Percentiles rank a stretch among this genome's conserved stretches.
These are phyloP conservation scores for Melampsora americana DNA, from an alignment of 1,284 basidiomycete genomes.

Conservation along the genomic window DNA sequence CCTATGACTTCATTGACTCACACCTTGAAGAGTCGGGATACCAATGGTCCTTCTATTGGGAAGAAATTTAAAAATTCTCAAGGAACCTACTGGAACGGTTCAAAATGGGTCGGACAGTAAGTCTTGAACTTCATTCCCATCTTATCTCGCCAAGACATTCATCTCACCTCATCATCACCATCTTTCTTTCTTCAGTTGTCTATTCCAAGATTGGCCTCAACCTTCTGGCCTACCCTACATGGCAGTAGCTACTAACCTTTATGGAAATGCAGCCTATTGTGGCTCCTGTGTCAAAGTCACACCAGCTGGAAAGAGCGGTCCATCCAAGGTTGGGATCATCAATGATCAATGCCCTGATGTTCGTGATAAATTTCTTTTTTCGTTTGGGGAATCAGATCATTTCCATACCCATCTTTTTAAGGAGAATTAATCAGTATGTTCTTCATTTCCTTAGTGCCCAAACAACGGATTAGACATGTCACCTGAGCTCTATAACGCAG, in stretches of 20 bases:
- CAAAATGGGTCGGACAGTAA: conserved; percentile 22
- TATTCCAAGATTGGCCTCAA: conserved; percentile 28
- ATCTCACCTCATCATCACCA: neutral
- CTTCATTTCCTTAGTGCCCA: conserved; percentile 11
- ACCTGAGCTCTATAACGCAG: conserved; percentile 1
- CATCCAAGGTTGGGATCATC: neutral
- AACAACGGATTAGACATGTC: conserved; percentile 14
- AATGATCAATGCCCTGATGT: conserved; percentile 27
- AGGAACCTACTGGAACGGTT: conserved; percentile 29
- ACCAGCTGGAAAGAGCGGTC: neutral
- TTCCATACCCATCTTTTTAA: neutral
- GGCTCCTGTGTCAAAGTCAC: conserved; percentile 25
- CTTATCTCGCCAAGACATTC: too few species aligned
- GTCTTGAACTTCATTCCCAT: neutral
- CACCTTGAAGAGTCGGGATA: neutral
- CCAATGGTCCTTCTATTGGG: neutral
- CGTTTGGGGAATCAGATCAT: neutral
- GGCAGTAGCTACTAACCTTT: conserved; percentile 13
- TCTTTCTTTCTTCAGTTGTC: conserved; percentile 20
- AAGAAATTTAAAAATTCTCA: neutral
- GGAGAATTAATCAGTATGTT: neutral
- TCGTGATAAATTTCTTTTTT: neutral
- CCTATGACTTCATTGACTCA: neutral
- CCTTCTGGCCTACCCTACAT: conserved; percentile 5
- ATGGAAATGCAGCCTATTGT: conserved; percentile 13